Evolutionary conservation across 164 flowering plant species (phyloP), one percentile per base, ranked within the genome.

Genomic region (Nymphaea thermarum): DNA sequence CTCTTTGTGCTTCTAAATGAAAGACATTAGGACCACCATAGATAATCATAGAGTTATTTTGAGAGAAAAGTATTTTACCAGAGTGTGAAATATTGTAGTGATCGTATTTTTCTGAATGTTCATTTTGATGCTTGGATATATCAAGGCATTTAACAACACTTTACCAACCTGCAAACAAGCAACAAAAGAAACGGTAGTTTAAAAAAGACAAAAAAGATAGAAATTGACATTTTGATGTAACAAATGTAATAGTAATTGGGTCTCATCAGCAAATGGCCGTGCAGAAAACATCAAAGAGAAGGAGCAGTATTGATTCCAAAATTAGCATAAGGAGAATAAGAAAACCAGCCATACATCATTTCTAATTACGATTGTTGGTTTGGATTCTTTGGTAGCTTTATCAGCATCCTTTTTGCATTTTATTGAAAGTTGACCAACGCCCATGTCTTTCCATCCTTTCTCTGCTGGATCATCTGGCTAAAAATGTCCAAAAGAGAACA

Each of bases 381-480:
- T 90, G 47, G 97, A 92, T 72, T 92, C 99, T 77, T 81, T 92
- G 12, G 96, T 78, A 60, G 93, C 96, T 87, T 89, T 88, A 79
- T 68, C 70, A 63, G 82, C 77, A 72, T 93, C 96, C 74, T 95
- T 97, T 71, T 77, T 80, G 78, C 96, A 92, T 78, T 84, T 95
- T 67, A 92, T 90, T 44, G 84, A 82, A 75, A 95, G 96, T 70
- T 88, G 85, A 18, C 98, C 99, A 69, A 82, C 73, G 59, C 98
- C 98, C 86, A 78, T 92, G 75, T 95, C 93, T 78, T 90, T 92
- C 99, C 99, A 95, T 63, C 80, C 91, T 78, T 88, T 86, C 70
- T 94, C 98, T 11, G 75, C 85, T 42, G 94, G 90, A 82, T 89
- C 87, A 53, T 71, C 83, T 55, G 99, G 86, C 99, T 95, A 47